Conservation (phyloP, 305 asterid species). For the Rubia occidens region DNA sequence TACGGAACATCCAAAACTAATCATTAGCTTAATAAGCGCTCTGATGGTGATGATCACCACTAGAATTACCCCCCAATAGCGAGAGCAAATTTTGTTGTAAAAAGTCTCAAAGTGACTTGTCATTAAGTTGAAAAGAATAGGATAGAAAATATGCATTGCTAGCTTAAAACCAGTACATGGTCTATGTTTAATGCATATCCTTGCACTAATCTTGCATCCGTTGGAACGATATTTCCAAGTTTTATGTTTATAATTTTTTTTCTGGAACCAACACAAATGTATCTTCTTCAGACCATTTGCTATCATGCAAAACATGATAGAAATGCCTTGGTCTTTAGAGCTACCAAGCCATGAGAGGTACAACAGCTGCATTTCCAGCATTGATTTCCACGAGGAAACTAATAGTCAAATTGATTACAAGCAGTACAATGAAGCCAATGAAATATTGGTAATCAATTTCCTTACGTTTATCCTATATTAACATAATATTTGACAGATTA, state of each 20-base stretch:
- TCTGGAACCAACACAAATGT: slow-evolving; percentile 59
- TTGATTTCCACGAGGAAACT: slow-evolving; percentile 56
- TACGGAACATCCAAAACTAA: too few species aligned
- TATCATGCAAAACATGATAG: slow-evolving; percentile 44
- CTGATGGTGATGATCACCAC: too few species aligned
- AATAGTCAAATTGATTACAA: slow-evolving; percentile 45
- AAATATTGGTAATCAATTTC: slow-evolving; percentile 42
- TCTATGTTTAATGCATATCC: slow-evolving; percentile 67
- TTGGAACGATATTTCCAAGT: slow-evolving; percentile 65
- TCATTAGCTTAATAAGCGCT: too few species aligned
- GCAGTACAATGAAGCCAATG: slow-evolving; percentile 39
- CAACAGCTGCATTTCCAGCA: slow-evolving; percentile 58
- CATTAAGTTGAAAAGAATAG: too few species aligned
- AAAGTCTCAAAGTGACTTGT: too few species aligned
- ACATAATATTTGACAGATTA: not conserved
- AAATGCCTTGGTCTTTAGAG: slow-evolving; percentile 51
- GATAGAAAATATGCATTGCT: not conserved
- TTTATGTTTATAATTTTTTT: slow-evolving; percentile 45
- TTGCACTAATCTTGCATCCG: slow-evolving; percentile 58
- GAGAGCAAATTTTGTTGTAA: too few species aligned
- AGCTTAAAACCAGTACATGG: slow-evolving; percentile 27
- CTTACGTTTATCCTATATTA: slow-evolving; percentile 24
- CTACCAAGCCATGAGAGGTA: slow-evolving; percentile 56
- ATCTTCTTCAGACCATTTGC: slow-evolving; percentile 59
- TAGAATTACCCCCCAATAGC: too few species aligned